Evolutionary conservation across 805 yeast species (phyloP), one percentile per base, ranked within the genome.

Genomic region (Candida quercuum): DNA sequence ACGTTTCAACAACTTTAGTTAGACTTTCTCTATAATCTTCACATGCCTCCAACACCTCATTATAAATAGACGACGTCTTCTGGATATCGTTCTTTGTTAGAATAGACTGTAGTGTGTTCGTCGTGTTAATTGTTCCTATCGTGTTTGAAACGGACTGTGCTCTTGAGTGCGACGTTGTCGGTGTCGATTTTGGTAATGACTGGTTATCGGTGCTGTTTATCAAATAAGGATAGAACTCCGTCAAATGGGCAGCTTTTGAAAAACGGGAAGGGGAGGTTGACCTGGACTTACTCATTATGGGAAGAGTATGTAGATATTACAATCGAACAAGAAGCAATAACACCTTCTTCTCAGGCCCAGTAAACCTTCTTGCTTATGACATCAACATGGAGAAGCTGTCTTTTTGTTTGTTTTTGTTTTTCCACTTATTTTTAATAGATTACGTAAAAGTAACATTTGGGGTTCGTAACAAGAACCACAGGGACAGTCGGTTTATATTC

Each of bases 21-120:
- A 82, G 54, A 22, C 84, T 69, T 23, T 60, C 48, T 33, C 73
- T 50, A 57, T 79, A 71, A 37, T 61, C 51, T 18, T 56, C 59
- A 10, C 81, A 74, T 34, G 77, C 71, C 3, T 48, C 51, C 14
- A 76, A 46, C 26, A 80, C 61, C 8, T 66, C 66, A n/a, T 62
- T 56, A 48, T 76, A 78, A 3, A 74, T 64, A 10, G 59, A 62
- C 10, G 73, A 57, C 1, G 80, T 74, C 23, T 64, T 60, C 7
- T 64, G 59, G 35, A 82, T 72, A 52, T 84, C 93, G 26, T 68
- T 67, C 28, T 75, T 66, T 1, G 86, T 77, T 10, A 81, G 44
- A 35, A 34, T 42, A 45, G 20, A 18, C 15, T 21, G 20, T 21
- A 20, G 6, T 16, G 31, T 9, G 9, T 15, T 32, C 10, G 28